Evolutionary conservation across 345 rosid species (phyloP).

Genomic region (Salix dunnii): DNA sequence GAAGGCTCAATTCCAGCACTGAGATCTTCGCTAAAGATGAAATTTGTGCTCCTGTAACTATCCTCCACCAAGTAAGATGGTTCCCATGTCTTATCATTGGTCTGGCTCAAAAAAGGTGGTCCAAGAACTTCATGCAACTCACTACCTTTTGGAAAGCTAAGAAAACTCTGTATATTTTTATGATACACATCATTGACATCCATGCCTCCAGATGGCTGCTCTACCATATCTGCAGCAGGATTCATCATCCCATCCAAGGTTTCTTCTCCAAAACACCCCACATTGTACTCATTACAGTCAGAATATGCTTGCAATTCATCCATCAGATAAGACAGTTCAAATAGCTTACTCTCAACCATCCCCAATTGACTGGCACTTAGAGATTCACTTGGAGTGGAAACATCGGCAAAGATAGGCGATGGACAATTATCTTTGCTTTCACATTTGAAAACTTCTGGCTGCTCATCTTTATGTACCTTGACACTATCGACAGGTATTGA

Average conservation of each 20-base stretch:
- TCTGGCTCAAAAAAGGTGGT: constrained; percentile 23
- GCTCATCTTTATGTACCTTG: constrained; percentile 5
- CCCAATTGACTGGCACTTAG: constrained; percentile 19
- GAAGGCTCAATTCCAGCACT: constrained; percentile 21
- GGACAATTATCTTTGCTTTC: constrained; percentile 10
- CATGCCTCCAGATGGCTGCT: constrained; percentile 16
- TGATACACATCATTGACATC: background rate
- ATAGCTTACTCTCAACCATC: constrained; percentile 33
- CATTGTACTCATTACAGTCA: constrained; percentile 8
- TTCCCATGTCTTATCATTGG: constrained; percentile 23
- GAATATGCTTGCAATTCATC: constrained; percentile 34
- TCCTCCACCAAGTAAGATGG: constrained; percentile 21
- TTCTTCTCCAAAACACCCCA: constrained; percentile 26
- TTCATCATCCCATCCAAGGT: constrained; percentile 16
- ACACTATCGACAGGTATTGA: constrained; percentile 14
- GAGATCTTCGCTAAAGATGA: constrained; percentile 7
- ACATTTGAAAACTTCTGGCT: constrained; percentile 18
- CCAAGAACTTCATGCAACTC: constrained; percentile 51
- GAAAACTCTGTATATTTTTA: constrained; percentile 13
- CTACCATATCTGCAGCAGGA: constrained; percentile 14
- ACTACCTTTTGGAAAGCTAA: constrained; percentile 34
- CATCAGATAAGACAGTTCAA: constrained; percentile 33
- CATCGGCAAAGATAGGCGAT: constrained; percentile 12
- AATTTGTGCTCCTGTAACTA: constrained; percentile 5
- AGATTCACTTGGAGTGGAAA: constrained; percentile 20